Conservation (phyloP, 1,284 basidiomycete species). For the Austroboletus novae-zelandiae region DNA sequence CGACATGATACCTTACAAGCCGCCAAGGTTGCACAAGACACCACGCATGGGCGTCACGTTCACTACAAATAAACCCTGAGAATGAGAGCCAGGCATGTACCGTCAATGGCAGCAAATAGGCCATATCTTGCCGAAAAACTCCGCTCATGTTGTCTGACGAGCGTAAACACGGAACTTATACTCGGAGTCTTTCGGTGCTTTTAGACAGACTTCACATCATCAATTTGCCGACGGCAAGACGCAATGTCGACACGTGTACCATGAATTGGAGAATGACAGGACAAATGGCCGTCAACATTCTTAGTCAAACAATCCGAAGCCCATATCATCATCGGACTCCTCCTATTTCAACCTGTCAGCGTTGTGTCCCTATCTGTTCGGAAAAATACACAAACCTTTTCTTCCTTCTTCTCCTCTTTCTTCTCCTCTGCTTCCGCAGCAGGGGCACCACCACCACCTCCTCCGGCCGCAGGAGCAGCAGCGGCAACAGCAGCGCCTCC, state of each 20-base stretch:
- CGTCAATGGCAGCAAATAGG: neutral
- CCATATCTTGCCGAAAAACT: neutral
- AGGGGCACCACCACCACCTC: conserved; percentile 55
- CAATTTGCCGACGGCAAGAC: conserved; percentile 27
- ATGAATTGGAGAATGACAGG: neutral
- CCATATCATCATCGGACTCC: conserved; percentile 89
- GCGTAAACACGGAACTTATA: conserved; percentile 12
- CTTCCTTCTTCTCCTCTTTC: conserved; percentile 77
- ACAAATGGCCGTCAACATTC: conserved; percentile 4
- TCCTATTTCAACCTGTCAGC: conserved; percentile 48
- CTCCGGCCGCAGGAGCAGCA: conserved; percentile 46
- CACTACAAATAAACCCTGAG: no score
- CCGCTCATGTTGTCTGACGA: neutral
- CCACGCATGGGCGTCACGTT: no score
- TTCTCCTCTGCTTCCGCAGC: conserved; percentile 65
- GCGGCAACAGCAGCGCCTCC: conserved; percentile 64
- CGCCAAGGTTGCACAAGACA: no score
- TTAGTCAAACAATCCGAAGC: conserved; percentile 96
- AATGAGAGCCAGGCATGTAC: no score
- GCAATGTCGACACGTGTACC: conserved; percentile 6
- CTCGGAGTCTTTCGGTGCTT: conserved; percentile 18
- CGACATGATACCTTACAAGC: neutral
- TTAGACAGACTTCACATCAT: conserved; percentile 6
- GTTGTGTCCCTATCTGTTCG: neutral
- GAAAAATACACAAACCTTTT: conserved; percentile 54